phyloP scores from a whole-genome alignment of 306 rosid genomes.

The Pueraria montana region DNA sequence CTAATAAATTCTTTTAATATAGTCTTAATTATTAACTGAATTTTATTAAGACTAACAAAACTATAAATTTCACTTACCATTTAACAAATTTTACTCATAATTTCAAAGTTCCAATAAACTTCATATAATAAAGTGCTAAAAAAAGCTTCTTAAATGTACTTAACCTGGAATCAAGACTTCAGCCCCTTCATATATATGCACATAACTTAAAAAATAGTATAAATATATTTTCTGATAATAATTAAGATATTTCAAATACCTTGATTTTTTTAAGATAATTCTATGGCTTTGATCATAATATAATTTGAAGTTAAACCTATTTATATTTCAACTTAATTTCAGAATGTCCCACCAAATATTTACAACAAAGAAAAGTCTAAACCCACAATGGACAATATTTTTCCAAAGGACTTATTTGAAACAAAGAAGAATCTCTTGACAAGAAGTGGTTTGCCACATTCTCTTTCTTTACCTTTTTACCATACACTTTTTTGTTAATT shows the following conservation, averaged over 20 bases:
- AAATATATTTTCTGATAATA: too few relatives aligned
- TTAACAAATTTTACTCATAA: background rate
- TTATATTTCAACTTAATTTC: background rate
- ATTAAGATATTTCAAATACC: background rate
- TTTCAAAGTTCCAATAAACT: too few relatives aligned
- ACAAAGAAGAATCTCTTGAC: background rate
- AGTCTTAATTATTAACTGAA: too few relatives aligned
- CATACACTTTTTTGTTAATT: background rate
- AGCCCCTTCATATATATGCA: background rate
- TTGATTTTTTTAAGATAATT: background rate
- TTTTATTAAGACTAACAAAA: too few relatives aligned
- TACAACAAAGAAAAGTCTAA: background rate
- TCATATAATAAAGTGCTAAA: too few relatives aligned
- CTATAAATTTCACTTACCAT: too few relatives aligned
- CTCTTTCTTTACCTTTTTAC: background rate
- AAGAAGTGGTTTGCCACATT: slow-evolving; percentile 9
- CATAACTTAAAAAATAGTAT: background rate
- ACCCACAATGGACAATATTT: background rate
- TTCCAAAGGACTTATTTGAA: background rate
- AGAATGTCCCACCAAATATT: background rate
- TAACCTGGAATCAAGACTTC: background rate
- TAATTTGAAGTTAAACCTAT: background rate
- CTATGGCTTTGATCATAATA: background rate
- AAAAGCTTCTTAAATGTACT: background rate
- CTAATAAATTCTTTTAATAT: too few relatives aligned